phyloP scores from a whole-genome alignment of 148 eudicot genomes.

The Limonium bicolor region DNA sequence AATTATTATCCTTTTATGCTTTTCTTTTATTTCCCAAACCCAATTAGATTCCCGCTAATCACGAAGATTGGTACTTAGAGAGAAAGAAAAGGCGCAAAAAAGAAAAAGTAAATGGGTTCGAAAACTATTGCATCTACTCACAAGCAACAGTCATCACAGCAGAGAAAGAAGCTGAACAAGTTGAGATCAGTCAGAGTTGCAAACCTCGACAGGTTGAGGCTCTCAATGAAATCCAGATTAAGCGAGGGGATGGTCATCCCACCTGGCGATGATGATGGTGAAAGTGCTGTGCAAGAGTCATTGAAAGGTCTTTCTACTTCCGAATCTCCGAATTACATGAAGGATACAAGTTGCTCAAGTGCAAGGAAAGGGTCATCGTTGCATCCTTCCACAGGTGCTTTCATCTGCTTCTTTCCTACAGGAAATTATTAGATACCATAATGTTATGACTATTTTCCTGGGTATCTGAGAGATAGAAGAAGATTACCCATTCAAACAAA shows the following conservation, averaged over 20 bases:
- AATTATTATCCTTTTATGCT: neutral
- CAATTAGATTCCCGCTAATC: constrained; percentile 1
- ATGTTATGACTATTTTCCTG: neutral
- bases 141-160: neutral
- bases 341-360: constrained; percentile 29
- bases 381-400: constrained; percentile 13
- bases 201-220: constrained; percentile 19
- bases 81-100: too few relatives aligned
- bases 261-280: constrained; percentile 11
- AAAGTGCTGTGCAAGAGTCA: constrained; percentile 8
- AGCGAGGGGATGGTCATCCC: neutral
- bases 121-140: neutral
- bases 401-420: neutral
- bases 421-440: neutral
- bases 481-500: too few relatives aligned
- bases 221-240: constrained; percentile 16
- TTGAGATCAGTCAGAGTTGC: constrained; percentile 3
- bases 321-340: constrained; percentile 27
- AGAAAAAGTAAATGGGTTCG: neutral
- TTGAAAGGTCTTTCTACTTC: neutral
- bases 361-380: constrained; percentile 21
- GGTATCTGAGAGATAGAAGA: neutral
- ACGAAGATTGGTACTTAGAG: too few relatives aligned
- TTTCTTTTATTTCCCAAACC: neutral
- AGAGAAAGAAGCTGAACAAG: constrained; percentile 1